Base-by-base conservation (phyloP, 1,284 basidiomycete genomes). In the Papiliotrema flavescens region DNA sequence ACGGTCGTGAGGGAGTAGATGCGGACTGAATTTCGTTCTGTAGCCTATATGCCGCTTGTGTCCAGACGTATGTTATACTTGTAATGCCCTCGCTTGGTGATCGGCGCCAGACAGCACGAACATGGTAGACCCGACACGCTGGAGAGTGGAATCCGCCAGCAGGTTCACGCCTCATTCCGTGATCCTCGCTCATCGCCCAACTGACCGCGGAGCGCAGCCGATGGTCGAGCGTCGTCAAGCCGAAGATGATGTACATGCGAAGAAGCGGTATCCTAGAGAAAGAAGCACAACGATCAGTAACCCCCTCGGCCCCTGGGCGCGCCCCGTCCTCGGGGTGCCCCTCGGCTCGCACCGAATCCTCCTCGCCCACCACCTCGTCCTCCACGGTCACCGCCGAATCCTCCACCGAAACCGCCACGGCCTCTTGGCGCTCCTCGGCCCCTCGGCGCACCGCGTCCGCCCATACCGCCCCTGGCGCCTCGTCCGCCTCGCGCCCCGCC, bases 351-450 rank as follows among this genome's bases (percentile, higher is more conserved):
- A 20, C 77, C 64, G 53, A 78, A 71, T 28, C 80, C 78, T 54
- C 82, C 73, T 19, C 79, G 76, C 47, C 79, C 74, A 47, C 75
- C 74, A 20, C 77, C 69, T 23, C 78, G 77, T 42, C 76, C 66
- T 52, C 80, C 57, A 49, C 80, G 79, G 26, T 80, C 78, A 34
- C 77, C 77, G 20, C 77, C 70, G 36, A 80, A 76, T 32, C 79
- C 71, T 7, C 65, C 61, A 28, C 76, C 71, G 26, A 76, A 76
- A 36, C 77, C 73, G 17, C 84, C 80, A 47, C 82, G 76, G 35
- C 81, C 82, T 43, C 82, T 76, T 54, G 80, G 69, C 44, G 71
- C 74, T 22, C 81, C 80, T 23, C 81, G 65, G 17, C 56, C 52
- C 42, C 54, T 14, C 11, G 22, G 20, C 24, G 59, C 63, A 26